phyloP scores from a whole-genome alignment of 78 protist species.

The Isochrysis galbana region DNA sequence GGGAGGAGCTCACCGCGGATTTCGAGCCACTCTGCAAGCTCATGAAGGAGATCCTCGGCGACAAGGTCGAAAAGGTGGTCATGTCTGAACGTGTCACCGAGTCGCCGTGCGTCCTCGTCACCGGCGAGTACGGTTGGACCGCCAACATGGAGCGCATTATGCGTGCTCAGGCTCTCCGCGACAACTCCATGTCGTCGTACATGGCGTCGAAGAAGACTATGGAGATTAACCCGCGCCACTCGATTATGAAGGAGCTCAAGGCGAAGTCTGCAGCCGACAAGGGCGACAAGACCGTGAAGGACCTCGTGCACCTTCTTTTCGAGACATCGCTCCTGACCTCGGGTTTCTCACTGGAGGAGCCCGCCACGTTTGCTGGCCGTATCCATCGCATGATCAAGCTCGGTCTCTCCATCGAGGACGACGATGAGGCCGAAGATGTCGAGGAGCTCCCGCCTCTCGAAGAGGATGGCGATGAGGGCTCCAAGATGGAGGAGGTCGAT shows the following conservation, averaged over 20 bases:
- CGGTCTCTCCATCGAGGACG: slow-evolving; percentile 72
- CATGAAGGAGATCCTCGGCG: slow-evolving; percentile 98
- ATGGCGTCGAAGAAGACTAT: slow-evolving; percentile 95
- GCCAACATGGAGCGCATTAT: slow-evolving; percentile 99
- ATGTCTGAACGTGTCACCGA: slow-evolving; percentile 85
- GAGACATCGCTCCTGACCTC: slow-evolving; percentile 97
- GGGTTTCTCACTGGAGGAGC: slow-evolving; percentile 98
- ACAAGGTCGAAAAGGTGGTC: slow-evolving; percentile 98
- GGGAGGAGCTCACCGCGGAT: slow-evolving; percentile 55
- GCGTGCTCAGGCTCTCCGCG: slow-evolving; percentile 99
- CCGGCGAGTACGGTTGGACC: slow-evolving; percentile 98
- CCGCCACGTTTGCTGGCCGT: slow-evolving; percentile 87
- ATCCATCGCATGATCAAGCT: slow-evolving; percentile 97
- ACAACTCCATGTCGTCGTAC: slow-evolving; percentile 90
- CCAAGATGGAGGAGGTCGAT: slow-evolving; percentile 1
- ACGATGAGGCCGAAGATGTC: slow-evolving; percentile 46
- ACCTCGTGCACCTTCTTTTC: slow-evolving; percentile 91
- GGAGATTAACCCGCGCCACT: slow-evolving; percentile 97
- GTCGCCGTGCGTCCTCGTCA: slow-evolving; percentile 96
- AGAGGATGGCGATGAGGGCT: slow-evolving; percentile 15
- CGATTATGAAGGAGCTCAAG: slow-evolving; percentile 87
- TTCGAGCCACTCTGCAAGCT: slow-evolving; percentile 89
- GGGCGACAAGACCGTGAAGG: slow-evolving; percentile 92
- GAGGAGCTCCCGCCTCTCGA: slow-evolving; percentile 30
- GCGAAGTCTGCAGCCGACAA: slow-evolving; percentile 76